Evolutionary conservation across 2,329 filamentous ascomycete genomes (phyloP), one percentile per base, ranked within the genome.

Genomic region (Geosmithia putterillii): DNA sequence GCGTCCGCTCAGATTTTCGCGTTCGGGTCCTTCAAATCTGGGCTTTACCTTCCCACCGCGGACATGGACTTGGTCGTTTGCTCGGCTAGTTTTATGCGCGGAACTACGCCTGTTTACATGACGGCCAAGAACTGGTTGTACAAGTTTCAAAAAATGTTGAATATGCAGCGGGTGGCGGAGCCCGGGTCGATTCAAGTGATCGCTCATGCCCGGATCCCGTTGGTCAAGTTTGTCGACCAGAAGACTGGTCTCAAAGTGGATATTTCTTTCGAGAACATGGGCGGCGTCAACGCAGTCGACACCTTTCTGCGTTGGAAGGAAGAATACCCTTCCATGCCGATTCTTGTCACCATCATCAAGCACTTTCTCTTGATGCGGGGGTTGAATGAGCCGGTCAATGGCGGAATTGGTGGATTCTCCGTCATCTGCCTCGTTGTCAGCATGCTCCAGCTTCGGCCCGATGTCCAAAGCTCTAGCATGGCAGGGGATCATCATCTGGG

Each of bases 21-120:
- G 9, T 98, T 98, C 58, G 92, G 92, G n/a, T 96, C 92, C 0
- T 98, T 89, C 61, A 89, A 87, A 51, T 87, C 87, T 3, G 87
- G 85, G 0, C 67, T 87, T 7, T 79, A 79, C 51, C 64, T 79
- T 2, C 75, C 75, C 1, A 78, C 84, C 1, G 87, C 86, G 15
- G 92, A 98, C 57, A 94, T 98, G 80, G 92, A 98, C 57, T 70
- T 98, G 40, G 92, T 95, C 3, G 74, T 92, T 42, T 76, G 89
- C 42, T 79, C 74, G 1, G 54, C 57, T 3, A 66, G 69, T 21
- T 87, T 77, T 49, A 67, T 79, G 48, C 58, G 65, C 8, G 67
- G 71, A 3, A 74, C 73, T 2, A 54, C 65, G 8, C 58, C 73
- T 46, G 65, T 64, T 46, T 69, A 67, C 57, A 54, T 64, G 2